Evolutionary conservation across 805 yeast genomes (phyloP).

Genomic region (Candida stauntonica): DNA sequence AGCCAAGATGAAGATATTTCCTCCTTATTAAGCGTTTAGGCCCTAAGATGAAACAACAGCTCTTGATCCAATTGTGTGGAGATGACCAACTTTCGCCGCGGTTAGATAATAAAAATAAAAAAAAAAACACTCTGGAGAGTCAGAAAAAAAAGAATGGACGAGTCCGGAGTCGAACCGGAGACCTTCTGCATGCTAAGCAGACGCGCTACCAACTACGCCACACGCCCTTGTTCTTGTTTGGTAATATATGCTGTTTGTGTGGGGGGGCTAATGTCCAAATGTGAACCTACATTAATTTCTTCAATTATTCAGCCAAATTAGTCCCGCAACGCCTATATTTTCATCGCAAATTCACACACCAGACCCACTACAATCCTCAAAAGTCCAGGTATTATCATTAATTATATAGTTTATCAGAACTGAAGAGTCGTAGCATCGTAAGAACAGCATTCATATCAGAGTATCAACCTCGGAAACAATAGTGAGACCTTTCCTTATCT

Average conservation of each 20-base stretch:
- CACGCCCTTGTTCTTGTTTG: constrained; percentile 45
- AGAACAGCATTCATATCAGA: constrained; percentile 19
- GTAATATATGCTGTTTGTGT: constrained; percentile 47
- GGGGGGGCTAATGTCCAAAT: no score
- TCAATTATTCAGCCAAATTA: no score
- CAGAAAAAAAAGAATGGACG: constrained; percentile 42
- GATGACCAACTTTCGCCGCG: no score
- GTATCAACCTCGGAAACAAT: constrained; percentile 21
- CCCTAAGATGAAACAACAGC: neutral
- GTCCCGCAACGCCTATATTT: no score
- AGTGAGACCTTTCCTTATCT: constrained; percentile 19
- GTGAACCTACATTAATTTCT: no score
- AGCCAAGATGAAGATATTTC: no score
- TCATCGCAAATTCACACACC: no score
- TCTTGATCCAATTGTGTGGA: neutral
- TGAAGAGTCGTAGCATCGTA: no score
- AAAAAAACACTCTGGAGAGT: neutral
- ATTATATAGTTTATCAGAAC: no score
- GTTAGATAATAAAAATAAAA: neutral
- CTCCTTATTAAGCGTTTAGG: no score
- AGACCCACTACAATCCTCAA: no score
- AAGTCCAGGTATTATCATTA: no score
- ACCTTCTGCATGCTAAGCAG: constrained; percentile 77
- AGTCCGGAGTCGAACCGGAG: constrained; percentile 76
- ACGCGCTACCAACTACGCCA: constrained; percentile 84